Base-by-base conservation (phyloP, 2,329 filamentous ascomycete genomes). In the Aspergillus ochraceus region DNA sequence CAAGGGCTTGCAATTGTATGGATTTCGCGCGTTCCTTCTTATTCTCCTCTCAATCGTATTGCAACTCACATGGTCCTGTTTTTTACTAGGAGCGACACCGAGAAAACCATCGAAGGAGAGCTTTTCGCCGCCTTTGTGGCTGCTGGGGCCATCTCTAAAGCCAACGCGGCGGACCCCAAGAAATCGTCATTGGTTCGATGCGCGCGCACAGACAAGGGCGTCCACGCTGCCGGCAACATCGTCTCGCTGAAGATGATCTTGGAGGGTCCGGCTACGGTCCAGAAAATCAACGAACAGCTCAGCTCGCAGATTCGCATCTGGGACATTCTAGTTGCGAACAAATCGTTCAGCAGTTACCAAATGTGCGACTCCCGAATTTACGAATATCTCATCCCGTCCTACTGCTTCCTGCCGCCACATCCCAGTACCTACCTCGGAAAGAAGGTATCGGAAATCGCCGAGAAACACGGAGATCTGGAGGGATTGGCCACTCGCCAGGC, bases 51-150 rank as follows among this genome's bases (percentile, higher is more conserved):
- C 6, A 6, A 2, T 47, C 14, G 9, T 30, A 9, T 8, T 5
- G 29, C 8, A 10, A 2, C n/a, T 55, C 14, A 19, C 22, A 46
- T 26, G n/a, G 11, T 67, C 59, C 60, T 32, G 6, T 9, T 22
- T 47, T 1, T 17, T 2, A 53, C 10, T 54, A 81, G 78, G 71
- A 83, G 81, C 64, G 73, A 77, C 19, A 79, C 87, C 64, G 88
- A 97, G 72, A 93, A 92, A 79, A 99, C 94, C 0, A 98, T 99
- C 64, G 95, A 99, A 79, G 91, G 94, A 49, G 95, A 99, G 69
- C 81, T 99, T 3, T 99, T 99, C 79, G 86, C 87, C 32, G 95
- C 95, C 3, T 94, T 99, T 68, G 90, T 99, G 63, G 87, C 88
- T 3, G 93, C 95, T 3, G 91, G 93, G 19, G 93, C 95, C 45